Conservation (phyloP, 2,329 filamentous ascomycete genomes). For the Colletotrichum echinochloae region DNA sequence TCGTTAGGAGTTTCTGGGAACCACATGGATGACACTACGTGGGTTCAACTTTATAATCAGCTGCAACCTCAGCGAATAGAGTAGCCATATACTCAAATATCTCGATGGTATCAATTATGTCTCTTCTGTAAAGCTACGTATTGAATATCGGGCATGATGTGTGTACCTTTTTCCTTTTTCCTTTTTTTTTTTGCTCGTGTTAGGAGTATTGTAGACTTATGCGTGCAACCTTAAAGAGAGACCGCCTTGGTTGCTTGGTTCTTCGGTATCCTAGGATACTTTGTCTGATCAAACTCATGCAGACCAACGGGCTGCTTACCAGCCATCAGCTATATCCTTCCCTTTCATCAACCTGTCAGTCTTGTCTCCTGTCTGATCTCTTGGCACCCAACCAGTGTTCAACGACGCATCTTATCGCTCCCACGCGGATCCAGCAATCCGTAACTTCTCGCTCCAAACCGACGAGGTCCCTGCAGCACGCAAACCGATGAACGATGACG, state of each 20-base stretch:
- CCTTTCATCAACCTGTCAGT: constrained; percentile 23
- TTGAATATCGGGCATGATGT: no score
- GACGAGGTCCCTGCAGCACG: constrained; percentile 23
- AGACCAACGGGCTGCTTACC: constrained; percentile 12
- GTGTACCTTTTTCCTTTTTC: no score
- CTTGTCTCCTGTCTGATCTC: constrained; percentile 3
- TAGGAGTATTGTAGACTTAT: no score
- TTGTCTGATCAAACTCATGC: constrained; percentile 10
- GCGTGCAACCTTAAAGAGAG: no score
- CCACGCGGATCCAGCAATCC: constrained; percentile 11
- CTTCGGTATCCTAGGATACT: constrained; percentile 11
- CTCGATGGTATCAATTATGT: no score
- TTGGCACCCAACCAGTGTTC: constrained; percentile 20
- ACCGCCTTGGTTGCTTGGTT: no score
- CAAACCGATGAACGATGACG: constrained; percentile 22
- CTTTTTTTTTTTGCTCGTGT: no score
- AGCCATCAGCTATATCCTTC: neutral
- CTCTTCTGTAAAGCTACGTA: no score
- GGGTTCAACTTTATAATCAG: no score
- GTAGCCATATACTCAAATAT: no score
- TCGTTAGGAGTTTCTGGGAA: constrained; percentile 19
- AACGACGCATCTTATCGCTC: neutral
- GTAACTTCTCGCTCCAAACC: neutral
- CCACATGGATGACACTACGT: no score
- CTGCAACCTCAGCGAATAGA: no score